Evolutionary conservation across 2,329 filamentous ascomycete species (phyloP).

Genomic region (Rosellinia necatrix): DNA sequence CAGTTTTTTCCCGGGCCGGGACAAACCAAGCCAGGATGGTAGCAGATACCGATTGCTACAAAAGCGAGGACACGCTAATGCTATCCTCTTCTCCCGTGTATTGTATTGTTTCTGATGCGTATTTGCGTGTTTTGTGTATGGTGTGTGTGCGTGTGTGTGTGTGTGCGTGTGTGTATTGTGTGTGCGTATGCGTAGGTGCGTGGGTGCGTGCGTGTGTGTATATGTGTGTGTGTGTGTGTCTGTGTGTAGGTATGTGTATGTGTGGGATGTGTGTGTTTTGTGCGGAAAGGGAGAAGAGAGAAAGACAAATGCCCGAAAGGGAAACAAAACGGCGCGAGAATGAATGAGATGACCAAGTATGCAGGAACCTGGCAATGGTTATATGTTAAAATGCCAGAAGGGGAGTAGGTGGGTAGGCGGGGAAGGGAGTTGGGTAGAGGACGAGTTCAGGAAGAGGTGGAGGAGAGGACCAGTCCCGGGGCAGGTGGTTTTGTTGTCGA

Average conservation of each 20-base stretch:
- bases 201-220: constrained; percentile 3
- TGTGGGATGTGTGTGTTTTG: constrained; percentile 9
- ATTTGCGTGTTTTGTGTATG: constrained; percentile 4
- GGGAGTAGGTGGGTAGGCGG: neutral
- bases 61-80: neutral
- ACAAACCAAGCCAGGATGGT: constrained; percentile 6
- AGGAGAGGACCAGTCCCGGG: too few species aligned
- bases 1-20: neutral
- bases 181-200: constrained; percentile 3
- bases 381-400: neutral
- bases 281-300: neutral
- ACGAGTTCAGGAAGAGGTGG: too few species aligned
- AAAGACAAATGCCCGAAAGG: constrained; percentile 1
- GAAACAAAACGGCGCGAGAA: constrained; percentile 10
- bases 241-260: constrained; percentile 4
- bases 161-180: constrained; percentile 6
- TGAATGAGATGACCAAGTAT: neutral
- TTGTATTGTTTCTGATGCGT: neutral
- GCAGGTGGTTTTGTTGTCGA: too few species aligned
- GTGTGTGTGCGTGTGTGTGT: constrained; percentile 3
- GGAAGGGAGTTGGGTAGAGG: neutral
- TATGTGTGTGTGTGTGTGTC: neutral
- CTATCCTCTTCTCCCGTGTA: neutral
- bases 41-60: constrained; percentile 5
- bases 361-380: neutral